Evolutionary conservation across 805 yeast genomes (phyloP), one percentile per base, ranked within the genome.

Genomic region (Ascoidea tarda): DNA sequence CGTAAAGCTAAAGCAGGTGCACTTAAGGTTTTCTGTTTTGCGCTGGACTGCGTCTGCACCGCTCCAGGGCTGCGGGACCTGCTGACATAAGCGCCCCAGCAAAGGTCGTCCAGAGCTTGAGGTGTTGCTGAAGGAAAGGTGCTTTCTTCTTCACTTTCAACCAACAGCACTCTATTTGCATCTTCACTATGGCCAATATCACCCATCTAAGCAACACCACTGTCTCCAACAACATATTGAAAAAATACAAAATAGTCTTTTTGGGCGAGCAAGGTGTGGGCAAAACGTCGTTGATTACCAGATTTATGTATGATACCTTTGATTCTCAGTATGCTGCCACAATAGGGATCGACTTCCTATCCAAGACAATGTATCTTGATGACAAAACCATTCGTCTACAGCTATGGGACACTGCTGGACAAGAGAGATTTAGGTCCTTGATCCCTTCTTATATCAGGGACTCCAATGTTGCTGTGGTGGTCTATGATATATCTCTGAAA

Each of bases 201-300:
- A 38, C 44, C 8, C 8, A 14, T 38, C 8, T 38, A 38, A 38
- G 44, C 14, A 38, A 38, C 14, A 38, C 8, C 8, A 38, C 44
- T 38, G 44, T 38, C 14, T 10, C 8, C 14, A 38, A 38, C 14
- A 54, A 51, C 46, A 48, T 52, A 6, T 54, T 73, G 49, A 71
- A 74, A 55, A 86, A 86, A 66, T 84, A 82, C 66, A 91, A 93
- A 69, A 87, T 91, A 53, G 98, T 91, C 44, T 93, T 91, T 66
- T 74, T 91, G 45, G 99, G 99, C n/a, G 99, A 91, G 66, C 96
- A 88, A 67, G 85, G 84, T 73, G 98, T 91, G 46, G 99, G 99
- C 47, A 91, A 91, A 66, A 91, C 99, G 5, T 91, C 98, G 1
- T 76, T 91, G 56, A 87, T 91, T 59, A 90, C 98, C n/a, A 75